phyloP scores from a whole-genome alignment of 2,329 filamentous ascomycete genomes.

The Penicillium olsonii region DNA sequence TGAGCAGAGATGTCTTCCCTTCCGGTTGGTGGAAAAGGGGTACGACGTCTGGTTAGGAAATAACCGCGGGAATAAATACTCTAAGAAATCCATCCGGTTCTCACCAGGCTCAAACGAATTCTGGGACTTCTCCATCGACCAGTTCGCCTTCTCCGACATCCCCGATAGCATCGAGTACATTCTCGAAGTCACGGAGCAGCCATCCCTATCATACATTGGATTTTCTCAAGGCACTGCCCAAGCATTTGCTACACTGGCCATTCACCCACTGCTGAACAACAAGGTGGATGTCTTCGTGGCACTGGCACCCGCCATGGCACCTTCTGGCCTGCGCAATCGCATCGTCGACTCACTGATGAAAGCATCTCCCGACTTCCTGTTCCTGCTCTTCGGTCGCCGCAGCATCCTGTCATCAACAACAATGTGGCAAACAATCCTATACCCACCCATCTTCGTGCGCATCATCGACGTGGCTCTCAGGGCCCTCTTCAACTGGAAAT shows the following conservation, averaged over 20 bases:
- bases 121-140: conserved; percentile 98
- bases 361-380: conserved; percentile 87
- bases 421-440: conserved; percentile 96
- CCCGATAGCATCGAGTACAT: conserved; percentile 94
- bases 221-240: conserved; percentile 98
- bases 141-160: conserved; percentile 97
- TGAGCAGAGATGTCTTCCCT: conserved; percentile 80
- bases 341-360: conserved; percentile 93
- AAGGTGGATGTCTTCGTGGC: conserved; percentile 96
- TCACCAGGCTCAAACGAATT: conserved; percentile 76
- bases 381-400: conserved; percentile 86
- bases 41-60: conserved; percentile 99
- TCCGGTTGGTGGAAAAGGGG: conserved; percentile 82
- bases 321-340: conserved; percentile 83
- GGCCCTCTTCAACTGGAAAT: conserved; percentile 89
- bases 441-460: conserved; percentile 88
- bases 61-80: conserved; percentile 98
- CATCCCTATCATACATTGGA: conserved; percentile 89
- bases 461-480: conserved; percentile 78
- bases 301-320: conserved; percentile 93
- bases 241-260: conserved; percentile 88
- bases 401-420: conserved; percentile 90
- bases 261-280: conserved; percentile 87
- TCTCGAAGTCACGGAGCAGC: conserved; percentile 76
- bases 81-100: conserved; percentile 81